Base-by-base conservation (phyloP, 2,329 filamentous ascomycete genomes). In the Periconia sp. region DNA sequence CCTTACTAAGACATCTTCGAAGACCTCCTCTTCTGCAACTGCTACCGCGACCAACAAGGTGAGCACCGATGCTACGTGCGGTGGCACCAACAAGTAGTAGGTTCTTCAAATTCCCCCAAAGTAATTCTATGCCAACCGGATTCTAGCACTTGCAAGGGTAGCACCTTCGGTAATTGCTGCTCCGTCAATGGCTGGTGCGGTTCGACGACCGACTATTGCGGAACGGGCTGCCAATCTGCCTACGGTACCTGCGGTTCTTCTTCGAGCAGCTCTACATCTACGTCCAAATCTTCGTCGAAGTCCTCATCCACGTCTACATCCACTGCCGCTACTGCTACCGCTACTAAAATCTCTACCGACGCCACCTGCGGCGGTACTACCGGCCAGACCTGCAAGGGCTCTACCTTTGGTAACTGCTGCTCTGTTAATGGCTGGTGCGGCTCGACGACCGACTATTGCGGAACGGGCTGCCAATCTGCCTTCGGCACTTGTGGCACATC, bases 91-190 rank as follows among this genome's bases (percentile, higher is more conserved):
- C 13, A 68, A 68, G 28, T 69, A n/a, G n/a, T n/a, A n/a, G n/a
- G n/a, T n/a, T n/a, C n/a, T n/a, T n/a, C n/a, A n/a, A n/a, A n/a
- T n/a, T n/a, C n/a, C n/a, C n/a, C n/a, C n/a, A n/a, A n/a, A n/a
- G n/a, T n/a, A n/a, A n/a, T n/a, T n/a, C n/a, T n/a, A n/a, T n/a
- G n/a, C n/a, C n/a, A n/a, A n/a, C n/a, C n/a, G n/a, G 26, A 38
- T 31, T 30, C 13, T 24, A 16, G 34, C 51, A 75, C 72, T 11
- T 76, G 74, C 50, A 45, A 61, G 19, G 72, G 70, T 28, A 72
- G 68, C 50, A 36, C 56, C 11, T 74, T 73, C 47, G 73, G 73
- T 4, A 59, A 70, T 46, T 76, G 75, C 62, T 78, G 74, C 61
- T 74, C 69, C 16, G 46, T 52, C 41, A 58, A 61, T 48, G 60